These are phyloP conservation scores for Suhomyces taliae DNA, from an alignment of 1,139 yeast genomes.

Conservation along the genomic window DNA sequence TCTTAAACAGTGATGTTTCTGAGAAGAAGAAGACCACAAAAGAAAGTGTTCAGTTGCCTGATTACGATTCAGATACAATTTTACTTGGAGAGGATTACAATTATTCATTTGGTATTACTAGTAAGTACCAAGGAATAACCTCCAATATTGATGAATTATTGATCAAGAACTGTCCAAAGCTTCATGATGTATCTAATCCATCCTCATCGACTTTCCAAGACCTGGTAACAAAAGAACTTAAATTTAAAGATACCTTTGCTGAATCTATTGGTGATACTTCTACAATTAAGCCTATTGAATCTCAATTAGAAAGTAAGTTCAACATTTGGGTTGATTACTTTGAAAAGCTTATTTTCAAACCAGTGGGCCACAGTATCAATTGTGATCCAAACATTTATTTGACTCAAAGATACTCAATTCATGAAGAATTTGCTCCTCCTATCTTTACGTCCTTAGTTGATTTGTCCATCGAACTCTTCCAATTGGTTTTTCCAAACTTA, in stretches of 20 bases:
- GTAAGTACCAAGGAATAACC: slow-evolving; percentile 27
- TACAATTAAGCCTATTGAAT: slow-evolving; percentile 6
- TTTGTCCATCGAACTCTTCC: slow-evolving; percentile 73
- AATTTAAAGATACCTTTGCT: slow-evolving; percentile 8
- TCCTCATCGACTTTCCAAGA: not conserved
- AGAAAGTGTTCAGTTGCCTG: slow-evolving; percentile 17
- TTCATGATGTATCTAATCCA: not conserved
- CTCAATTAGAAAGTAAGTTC: slow-evolving; percentile 4
- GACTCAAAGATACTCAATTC: slow-evolving; percentile 27
- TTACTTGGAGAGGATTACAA: slow-evolving; percentile 36
- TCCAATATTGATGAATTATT: slow-evolving; percentile 28
- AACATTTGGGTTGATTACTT: slow-evolving; percentile 35
- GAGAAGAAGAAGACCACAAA: slow-evolving; percentile 20
- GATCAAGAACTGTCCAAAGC: slow-evolving; percentile 13
- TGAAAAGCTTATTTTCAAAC: slow-evolving; percentile 26
- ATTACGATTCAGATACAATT: slow-evolving; percentile 23
- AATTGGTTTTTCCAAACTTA: slow-evolving; percentile 67
- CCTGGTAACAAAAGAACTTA: slow-evolving; percentile 4
- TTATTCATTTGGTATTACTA: slow-evolving; percentile 42
- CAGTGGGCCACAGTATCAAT: slow-evolving; percentile 30
- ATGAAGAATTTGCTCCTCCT: slow-evolving; percentile 27
- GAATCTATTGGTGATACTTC: not conserved
- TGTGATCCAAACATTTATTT: slow-evolving; percentile 38
- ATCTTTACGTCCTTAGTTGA: slow-evolving; percentile 65
- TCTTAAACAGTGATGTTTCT: slow-evolving; percentile 17